A percentile compares a stretch with the other conserved stretches of the same genome.
phyloP scores from a whole-genome alignment of 2,329 filamentous ascomycete genomes.

The Fusarium sp. region DNA sequence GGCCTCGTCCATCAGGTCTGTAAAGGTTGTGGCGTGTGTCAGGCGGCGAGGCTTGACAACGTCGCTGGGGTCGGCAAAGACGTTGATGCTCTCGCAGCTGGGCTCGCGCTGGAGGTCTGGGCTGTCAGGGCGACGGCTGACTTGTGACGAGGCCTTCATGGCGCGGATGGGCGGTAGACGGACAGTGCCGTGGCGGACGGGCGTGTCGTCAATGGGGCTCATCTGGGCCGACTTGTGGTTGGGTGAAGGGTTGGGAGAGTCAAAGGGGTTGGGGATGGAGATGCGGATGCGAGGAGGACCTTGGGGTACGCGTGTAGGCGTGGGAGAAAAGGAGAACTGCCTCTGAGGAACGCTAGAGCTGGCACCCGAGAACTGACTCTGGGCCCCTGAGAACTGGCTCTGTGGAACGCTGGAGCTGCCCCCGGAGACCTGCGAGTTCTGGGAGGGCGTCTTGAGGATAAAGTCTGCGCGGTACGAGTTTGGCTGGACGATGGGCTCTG shows the following conservation, averaged over 20 bases:
- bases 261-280: conserved; percentile 53
- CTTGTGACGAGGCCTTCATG: conserved; percentile 50
- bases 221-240: conserved; percentile 37
- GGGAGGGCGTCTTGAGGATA: conserved; percentile 54
- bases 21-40: conserved; percentile 61
- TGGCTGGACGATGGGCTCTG: conserved; percentile 64
- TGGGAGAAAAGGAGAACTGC: neutral
- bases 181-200: conserved; percentile 45
- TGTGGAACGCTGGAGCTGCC: neutral
- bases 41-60: conserved; percentile 47
- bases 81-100: conserved; percentile 63
- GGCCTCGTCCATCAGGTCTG: conserved; percentile 64
- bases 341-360: neutral
- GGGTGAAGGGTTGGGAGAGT: conserved; percentile 48
- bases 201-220: conserved; percentile 41
- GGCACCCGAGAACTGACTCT: conserved; percentile 13
- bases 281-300: conserved; percentile 39
- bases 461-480: conserved; percentile 65
- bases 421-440: conserved; percentile 3
- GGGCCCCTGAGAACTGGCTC: conserved; percentile 3
- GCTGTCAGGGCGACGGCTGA: conserved; percentile 44
- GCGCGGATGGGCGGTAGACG: conserved; percentile 53
- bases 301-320: neutral
- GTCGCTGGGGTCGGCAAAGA: conserved; percentile 63
- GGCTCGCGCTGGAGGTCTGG: conserved; percentile 55